phyloP scores from a whole-genome alignment of 2,329 filamentous ascomycete species.

The Colletotrichum somersetense region DNA sequence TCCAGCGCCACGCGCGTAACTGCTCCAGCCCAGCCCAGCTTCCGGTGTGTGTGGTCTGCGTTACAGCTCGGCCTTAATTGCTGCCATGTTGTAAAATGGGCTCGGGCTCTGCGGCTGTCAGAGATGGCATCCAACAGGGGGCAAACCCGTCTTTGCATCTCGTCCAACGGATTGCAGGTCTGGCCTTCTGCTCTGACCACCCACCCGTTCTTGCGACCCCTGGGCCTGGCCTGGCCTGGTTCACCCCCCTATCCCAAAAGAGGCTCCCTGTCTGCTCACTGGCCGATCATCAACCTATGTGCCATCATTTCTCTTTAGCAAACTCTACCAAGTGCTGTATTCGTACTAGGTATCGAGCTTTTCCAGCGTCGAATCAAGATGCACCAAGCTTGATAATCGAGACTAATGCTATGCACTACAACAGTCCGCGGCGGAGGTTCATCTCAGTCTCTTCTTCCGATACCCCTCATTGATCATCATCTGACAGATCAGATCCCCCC shows the following conservation, averaged over 20 bases:
- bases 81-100: too few relatives aligned
- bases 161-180: conserved; percentile 17
- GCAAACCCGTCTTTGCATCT: conserved; percentile 5
- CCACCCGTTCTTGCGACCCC: conserved; percentile 22
- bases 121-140: conserved; percentile 16
- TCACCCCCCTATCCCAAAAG: conserved; percentile 24
- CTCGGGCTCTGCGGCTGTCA: neutral
- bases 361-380: conserved; percentile 7
- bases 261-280: conserved; percentile 33
- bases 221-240: conserved; percentile 11
- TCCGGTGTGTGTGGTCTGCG: too few relatives aligned
- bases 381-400: conserved; percentile 16
- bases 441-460: conserved; percentile 1
- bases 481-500: conserved; percentile 1
- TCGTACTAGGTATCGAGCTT: conserved; percentile 14
- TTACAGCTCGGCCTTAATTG: too few relatives aligned
- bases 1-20: conserved; percentile 26
- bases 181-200: conserved; percentile 34
- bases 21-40: neutral
- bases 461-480: conserved; percentile 26
- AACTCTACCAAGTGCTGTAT: neutral
- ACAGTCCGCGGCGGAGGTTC: conserved; percentile 22
- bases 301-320: conserved; percentile 22
- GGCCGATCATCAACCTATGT: conserved; percentile 27
- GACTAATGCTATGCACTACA: neutral